A percentile compares a stretch with the other conserved stretches of the same genome.
Evolutionary conservation across 2,329 filamentous ascomycete species (phyloP).

Genomic region (Penicillium griseofulvum): DNA sequence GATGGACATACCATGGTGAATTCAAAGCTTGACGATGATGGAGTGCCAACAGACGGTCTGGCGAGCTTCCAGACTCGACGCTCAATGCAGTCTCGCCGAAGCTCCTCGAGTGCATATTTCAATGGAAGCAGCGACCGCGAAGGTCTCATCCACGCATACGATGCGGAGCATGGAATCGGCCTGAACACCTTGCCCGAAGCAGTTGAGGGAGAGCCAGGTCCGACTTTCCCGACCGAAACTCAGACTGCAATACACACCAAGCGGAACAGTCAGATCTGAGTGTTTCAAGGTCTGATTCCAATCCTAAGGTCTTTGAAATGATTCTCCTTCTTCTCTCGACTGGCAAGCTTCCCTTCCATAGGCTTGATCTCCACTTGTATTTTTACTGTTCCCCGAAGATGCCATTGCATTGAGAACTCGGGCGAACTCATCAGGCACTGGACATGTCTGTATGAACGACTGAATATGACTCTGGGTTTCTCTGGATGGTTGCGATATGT

Average conservation of each 20-base stretch:
- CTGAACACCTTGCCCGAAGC: conserved; percentile 78
- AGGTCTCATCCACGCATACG: conserved; percentile 83
- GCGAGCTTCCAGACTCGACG: conserved; percentile 84
- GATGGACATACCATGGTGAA: conserved; percentile 68
- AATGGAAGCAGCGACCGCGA: conserved; percentile 65
- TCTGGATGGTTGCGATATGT: conserved; percentile 18
- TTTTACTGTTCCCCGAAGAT: conserved; percentile 27
- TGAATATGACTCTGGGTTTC: conserved; percentile 29
- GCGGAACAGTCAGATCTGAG: conserved; percentile 32
- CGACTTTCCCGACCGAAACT: conserved; percentile 33
- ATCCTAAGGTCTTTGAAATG: conserved; percentile 24
- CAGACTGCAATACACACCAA: conserved; percentile 27
- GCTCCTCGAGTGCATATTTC: conserved; percentile 60
- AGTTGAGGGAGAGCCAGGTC: conserved; percentile 56
- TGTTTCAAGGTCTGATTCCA: conserved; percentile 8
- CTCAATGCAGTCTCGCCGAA: conserved; percentile 85
- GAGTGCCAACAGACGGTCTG: conserved; percentile 86
- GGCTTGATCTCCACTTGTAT: conserved; percentile 20
- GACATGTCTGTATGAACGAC: conserved; percentile 28
- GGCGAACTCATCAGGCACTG: conserved; percentile 24
- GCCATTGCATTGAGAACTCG: conserved; percentile 16
- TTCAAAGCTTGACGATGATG: conserved; percentile 58
- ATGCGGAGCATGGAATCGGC: conserved; percentile 77
- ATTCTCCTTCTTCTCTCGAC: conserved; percentile 14
- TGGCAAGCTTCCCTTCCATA: conserved; percentile 1